These are phyloP conservation scores for Lipomyces yamanashiensis DNA, from an alignment of 805 yeast species.

Conservation along the genomic window DNA sequence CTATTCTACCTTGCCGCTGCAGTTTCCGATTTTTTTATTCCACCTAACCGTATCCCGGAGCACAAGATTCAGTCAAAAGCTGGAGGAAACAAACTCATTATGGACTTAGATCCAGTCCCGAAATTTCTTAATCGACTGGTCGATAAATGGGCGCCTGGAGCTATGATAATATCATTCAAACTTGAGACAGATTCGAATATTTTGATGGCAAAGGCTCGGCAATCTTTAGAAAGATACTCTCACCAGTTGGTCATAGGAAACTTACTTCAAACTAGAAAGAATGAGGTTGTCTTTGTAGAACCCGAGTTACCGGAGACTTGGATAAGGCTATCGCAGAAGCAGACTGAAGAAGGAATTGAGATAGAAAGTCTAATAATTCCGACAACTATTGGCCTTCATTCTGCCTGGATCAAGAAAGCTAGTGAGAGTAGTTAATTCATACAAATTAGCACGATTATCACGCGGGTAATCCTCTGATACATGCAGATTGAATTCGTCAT, in stretches of 20 bases:
- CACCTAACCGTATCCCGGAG: conserved; percentile 80
- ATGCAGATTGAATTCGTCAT: too few relatives aligned
- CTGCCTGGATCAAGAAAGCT: conserved; percentile 56
- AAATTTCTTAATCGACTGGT: conserved; percentile 87
- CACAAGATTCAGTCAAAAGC: conserved; percentile 91
- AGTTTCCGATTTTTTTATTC: conserved; percentile 94
- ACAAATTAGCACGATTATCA: too few relatives aligned
- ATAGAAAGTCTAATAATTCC: conserved; percentile 86
- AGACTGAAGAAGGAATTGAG: conserved; percentile 53
- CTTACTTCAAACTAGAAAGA: conserved; percentile 82
- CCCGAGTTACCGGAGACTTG: conserved; percentile 47
- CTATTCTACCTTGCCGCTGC: conserved; percentile 95
- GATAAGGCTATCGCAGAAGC: conserved; percentile 49
- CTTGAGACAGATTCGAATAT: conserved; percentile 82
- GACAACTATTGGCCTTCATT: conserved; percentile 67
- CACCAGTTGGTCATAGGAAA: conserved; percentile 97
- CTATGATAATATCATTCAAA: conserved; percentile 93
- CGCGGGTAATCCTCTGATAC: too few relatives aligned
- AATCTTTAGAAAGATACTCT: conserved; percentile 80
- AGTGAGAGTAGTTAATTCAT: background rate
- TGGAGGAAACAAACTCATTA: conserved; percentile 72
- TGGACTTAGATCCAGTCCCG: conserved; percentile 94
- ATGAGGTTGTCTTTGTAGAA: conserved; percentile 83
- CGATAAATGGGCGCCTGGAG: conserved; percentile 91
- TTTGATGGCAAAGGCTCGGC: conserved; percentile 72